Evolutionary conservation across 192 early-diverging fungal species (phyloP), one percentile per base, ranked within the genome.

Genomic region (Piromyces finnis): DNA sequence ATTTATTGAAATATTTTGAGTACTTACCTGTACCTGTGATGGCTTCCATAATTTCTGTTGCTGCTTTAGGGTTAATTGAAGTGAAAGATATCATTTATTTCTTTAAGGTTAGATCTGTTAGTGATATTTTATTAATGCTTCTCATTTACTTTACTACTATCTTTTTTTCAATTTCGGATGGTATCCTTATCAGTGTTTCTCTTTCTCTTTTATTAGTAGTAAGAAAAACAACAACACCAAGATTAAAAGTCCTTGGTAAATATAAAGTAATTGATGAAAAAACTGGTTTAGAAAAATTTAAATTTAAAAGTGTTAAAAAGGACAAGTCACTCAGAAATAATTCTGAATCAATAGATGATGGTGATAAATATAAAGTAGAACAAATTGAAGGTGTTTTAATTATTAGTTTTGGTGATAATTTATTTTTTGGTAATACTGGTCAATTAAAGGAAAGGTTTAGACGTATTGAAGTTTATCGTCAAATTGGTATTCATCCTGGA

Each of bases 401-500:
- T 81, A 90, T 99, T 77, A 90, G 93, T 36, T 89, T 99, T 27
- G 94, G 96, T 80, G 98, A 99, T 82, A 93, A 93, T 7, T 85
- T 99, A 77, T 98, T 94, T 84, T 99, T 99, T 89, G 97, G 97
- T 77, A 99, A 99, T 83, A 93, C 93, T 29, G 97, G 97, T 6
- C 96, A 98, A 86, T 87, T 99, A 77, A 95, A 96, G 85, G 98
- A 98, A 79, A 88, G 97, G 22, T 86, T 99, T 35, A 93, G 95
- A 78, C 93, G 98, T 29, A 85, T 98, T 30, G 98, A 99, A 82
- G 87, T 94, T 82, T 95, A 95, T 86, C 97, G 98, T 36, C 95
- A 96, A 82, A 91, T 98, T 88, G 90, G 91, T 17, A 93, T 96
- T 29, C 98, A 99, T 86, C 98, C 98, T 12, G 95, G 95, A 0